A percentile compares a stretch with the other conserved stretches of the same genome.
phyloP scores from a whole-genome alignment of 106 monocot species.

The Chionographis japonica region DNA sequence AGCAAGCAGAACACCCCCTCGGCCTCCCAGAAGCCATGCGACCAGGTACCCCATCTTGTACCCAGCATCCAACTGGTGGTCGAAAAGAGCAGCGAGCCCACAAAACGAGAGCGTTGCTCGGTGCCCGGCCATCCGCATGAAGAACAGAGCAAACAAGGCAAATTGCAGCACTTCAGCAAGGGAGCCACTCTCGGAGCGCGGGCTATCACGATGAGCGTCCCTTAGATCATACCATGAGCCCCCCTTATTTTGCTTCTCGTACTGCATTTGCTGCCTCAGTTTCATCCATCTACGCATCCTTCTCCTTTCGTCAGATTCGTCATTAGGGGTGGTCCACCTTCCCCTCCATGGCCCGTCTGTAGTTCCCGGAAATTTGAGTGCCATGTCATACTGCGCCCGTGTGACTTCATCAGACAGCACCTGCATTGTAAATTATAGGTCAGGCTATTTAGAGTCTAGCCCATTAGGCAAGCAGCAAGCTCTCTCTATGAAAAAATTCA shows the following conservation, averaged over 20 bases:
- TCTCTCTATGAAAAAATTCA: background rate
- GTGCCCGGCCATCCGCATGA: slow-evolving; percentile 38
- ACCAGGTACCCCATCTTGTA: slow-evolving; percentile 69
- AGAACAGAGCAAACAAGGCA: slow-evolving; percentile 44
- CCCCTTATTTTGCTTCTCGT: slow-evolving; percentile 15
- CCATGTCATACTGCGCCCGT: slow-evolving; percentile 48
- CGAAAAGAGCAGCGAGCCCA: slow-evolving; percentile 35
- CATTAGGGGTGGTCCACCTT: slow-evolving; percentile 11
- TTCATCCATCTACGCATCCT: slow-evolving; percentile 48
- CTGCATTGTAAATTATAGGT: slow-evolving; percentile 16
- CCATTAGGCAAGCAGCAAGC: too few species aligned
- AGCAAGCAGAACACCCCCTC: slow-evolving; percentile 48
- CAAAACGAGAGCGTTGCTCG: slow-evolving; percentile 36
- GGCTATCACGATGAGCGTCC: slow-evolving; percentile 9
- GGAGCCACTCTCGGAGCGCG: slow-evolving; percentile 27
- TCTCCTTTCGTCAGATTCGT: slow-evolving; percentile 26
- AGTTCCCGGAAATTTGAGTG: slow-evolving; percentile 16
- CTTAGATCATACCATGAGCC: slow-evolving; percentile 14
- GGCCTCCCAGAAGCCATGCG: slow-evolving; percentile 59
- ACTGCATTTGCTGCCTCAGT: slow-evolving; percentile 30
- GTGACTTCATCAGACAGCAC: slow-evolving; percentile 59
- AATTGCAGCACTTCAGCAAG: slow-evolving; percentile 45
- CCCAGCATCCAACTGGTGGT: slow-evolving; percentile 54
- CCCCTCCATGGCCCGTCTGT: slow-evolving; percentile 5
- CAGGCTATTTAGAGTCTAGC: background rate